A percentile compares a stretch with the other conserved stretches of the same genome.
These are phyloP conservation scores for Barnettozyma salicaria DNA, from an alignment of 805 yeast species.

Conservation along the genomic window DNA sequence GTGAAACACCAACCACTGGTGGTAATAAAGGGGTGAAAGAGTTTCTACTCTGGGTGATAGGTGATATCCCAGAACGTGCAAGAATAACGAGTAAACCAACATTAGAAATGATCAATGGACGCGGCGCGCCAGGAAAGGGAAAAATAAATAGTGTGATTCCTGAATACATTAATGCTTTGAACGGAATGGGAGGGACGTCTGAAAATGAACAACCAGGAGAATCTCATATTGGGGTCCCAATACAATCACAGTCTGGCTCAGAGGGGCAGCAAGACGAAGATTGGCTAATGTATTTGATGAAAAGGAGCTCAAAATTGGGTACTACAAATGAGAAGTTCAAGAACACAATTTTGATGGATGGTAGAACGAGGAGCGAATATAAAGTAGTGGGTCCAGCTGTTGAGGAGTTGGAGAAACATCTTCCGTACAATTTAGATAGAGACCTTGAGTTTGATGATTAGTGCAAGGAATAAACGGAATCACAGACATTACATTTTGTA, in stretches of 20 bases:
- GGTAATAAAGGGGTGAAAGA: constrained; percentile 39
- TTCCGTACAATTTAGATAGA: constrained; percentile 13
- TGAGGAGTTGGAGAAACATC: constrained; percentile 10
- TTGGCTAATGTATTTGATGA: constrained; percentile 30
- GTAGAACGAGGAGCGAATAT: constrained; percentile 13
- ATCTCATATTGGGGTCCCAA: too few relatives aligned
- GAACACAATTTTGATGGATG: constrained; percentile 16
- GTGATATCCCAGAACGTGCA: constrained; percentile 39
- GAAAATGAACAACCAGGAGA: too few relatives aligned
- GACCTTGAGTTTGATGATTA: background rate
- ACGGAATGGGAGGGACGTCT: background rate
- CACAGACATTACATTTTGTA: background rate
- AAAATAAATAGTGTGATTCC: constrained; percentile 23
- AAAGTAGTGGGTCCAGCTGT: constrained; percentile 18
- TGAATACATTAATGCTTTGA: constrained; percentile 25
- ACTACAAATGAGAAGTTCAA: constrained; percentile 18
- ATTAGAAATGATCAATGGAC: constrained; percentile 20
- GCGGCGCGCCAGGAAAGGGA: constrained; percentile 14
- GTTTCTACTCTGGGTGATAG: constrained; percentile 53
- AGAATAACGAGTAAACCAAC: constrained; percentile 33
- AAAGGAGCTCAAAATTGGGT: constrained; percentile 24
- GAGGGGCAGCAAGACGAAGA: constrained; percentile 27
- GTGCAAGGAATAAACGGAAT: background rate
- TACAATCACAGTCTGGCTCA: too few relatives aligned
- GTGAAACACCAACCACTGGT: background rate